Base-by-base conservation (phyloP, 805 yeast genomes). In the Wickerhamomyces chambardii region DNA sequence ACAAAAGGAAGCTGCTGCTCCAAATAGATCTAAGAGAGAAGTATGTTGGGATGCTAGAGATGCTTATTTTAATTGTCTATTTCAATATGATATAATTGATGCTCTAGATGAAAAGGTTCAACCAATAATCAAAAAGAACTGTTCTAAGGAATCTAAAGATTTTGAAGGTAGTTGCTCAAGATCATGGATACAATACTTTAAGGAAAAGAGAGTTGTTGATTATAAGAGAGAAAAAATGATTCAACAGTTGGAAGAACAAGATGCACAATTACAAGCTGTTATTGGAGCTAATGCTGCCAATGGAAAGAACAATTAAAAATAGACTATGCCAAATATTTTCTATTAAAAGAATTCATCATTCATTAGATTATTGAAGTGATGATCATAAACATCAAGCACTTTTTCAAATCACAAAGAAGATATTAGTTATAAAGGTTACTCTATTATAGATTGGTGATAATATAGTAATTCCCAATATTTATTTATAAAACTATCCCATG, bases 1-100 rank as follows among this genome's bases (percentile, higher is more conserved):
- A 16, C 59, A 56, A 21, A 53, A 54, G 30, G 61, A 60, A 26
- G 53, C 54, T 35, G 46, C 46, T 3, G 68, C 77, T 5, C 82
- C 82, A 26, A 74, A 75, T 51, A 75, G 89, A 48, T 60, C 73
- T 19, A 74, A 78, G 45, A 73, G 97, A 44, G 70, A 75, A 51
- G 63, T 66, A 40, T 90, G 98, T 63, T 92, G 97, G 97, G 90
- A 79, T 34, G 67, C 90, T 7, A 72, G 98, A 40, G 98, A 90
- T 50, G 47, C 48, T 29, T 87, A 72, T 53, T 85, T 85, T 48
- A 68, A 59, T 8, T 90, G 98, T 55, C 65, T 90, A 33, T 84
- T 82, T 45, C 64, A 60, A 32, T 70, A 81, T 48, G 61, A 71
- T 15, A 78, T 90, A 36, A 74, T 72, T 8, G 83, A 84, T 55